Conservation (phyloP, 2,329 filamentous ascomycete genomes). For the Camptophora hylomeconis region DNA sequence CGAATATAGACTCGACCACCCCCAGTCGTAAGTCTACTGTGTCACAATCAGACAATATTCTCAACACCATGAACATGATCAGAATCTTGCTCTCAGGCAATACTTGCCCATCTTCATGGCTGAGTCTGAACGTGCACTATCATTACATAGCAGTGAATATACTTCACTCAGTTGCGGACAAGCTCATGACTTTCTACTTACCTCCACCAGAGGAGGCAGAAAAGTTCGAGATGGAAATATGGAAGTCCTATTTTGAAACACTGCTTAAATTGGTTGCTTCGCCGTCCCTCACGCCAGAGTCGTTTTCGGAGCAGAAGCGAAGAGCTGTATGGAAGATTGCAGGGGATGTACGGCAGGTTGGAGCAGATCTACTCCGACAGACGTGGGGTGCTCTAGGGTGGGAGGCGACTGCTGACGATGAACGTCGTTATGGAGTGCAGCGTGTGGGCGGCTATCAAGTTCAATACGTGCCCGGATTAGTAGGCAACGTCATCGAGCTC, state of each 20-base stretch:
- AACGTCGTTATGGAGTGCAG: constrained; percentile 59
- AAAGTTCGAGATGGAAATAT: constrained; percentile 80
- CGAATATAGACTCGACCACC: constrained; percentile 61
- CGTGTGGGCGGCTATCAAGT: constrained; percentile 96
- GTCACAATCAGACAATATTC: constrained; percentile 39
- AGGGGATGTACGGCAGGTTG: constrained; percentile 84
- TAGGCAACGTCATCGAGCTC: constrained; percentile 82
- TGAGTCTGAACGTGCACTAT: constrained; percentile 86
- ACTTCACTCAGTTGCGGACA: constrained; percentile 65
- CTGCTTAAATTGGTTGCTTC: constrained; percentile 82
- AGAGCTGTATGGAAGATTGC: constrained; percentile 98
- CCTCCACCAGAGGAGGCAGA: constrained; percentile 87
- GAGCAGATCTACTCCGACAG: constrained; percentile 68
- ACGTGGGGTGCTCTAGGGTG: constrained; percentile 96
- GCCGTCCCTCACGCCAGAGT: constrained; percentile 78
- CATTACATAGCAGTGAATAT: constrained; percentile 81
- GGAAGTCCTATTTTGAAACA: constrained; percentile 86
- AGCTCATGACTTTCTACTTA: constrained; percentile 71
- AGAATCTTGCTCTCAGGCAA: constrained; percentile 81
- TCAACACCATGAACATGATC: constrained; percentile 70
- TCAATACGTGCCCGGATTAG: constrained; percentile 87
- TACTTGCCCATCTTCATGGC: constrained; percentile 78
- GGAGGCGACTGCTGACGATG: constrained; percentile 76
- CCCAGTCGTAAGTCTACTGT: constrained; percentile 48
- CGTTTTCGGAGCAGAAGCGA: constrained; percentile 92